phyloP scores from a whole-genome alignment of 805 yeast genomes.

The Saturnispora sanitii region DNA sequence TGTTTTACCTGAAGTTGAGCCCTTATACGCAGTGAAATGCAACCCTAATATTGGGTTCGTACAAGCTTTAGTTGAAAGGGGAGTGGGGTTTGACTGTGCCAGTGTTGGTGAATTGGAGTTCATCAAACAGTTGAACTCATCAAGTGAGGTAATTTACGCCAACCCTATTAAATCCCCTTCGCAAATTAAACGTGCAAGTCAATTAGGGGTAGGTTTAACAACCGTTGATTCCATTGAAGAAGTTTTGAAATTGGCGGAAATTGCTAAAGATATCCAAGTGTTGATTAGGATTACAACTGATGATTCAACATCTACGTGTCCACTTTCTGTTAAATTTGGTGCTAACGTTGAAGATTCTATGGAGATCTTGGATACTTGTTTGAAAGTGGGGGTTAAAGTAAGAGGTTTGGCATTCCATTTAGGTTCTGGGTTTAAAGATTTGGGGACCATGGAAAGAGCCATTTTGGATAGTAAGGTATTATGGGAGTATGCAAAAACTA shows the following conservation, averaged over 20 bases:
- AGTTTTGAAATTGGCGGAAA: conserved; percentile 54
- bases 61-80: conserved; percentile 44
- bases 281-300: conserved; percentile 81
- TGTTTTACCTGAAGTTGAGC: conserved; percentile 63
- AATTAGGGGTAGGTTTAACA: conserved; percentile 50
- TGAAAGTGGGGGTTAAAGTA: conserved; percentile 50
- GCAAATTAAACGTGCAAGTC: conserved; percentile 62
- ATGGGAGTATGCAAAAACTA: conserved; percentile 45
- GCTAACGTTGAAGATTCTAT: conserved; percentile 50
- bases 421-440: conserved; percentile 86
- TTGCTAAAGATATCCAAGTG: conserved; percentile 47
- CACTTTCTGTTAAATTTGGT: conserved; percentile 83
- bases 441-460: conserved; percentile 56
- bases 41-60: conserved; percentile 64
- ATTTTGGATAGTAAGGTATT: conserved; percentile 58
- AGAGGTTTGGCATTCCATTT: conserved; percentile 91
- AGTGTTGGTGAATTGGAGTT: conserved; percentile 72
- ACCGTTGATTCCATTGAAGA: conserved; percentile 89
- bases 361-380: conserved; percentile 50
- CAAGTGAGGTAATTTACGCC: conserved; percentile 67
- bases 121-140: conserved; percentile 37
- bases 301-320: conserved; percentile 79
- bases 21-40: conserved; percentile 94
- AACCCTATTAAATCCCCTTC: conserved; percentile 91
- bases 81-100: conserved; percentile 88